A percentile compares a stretch with the other conserved stretches of the same genome.
Evolutionary conservation across 225 moss, liverwort and hornwort species (phyloP).

Genomic region (Takakia lepidozioides): DNA sequence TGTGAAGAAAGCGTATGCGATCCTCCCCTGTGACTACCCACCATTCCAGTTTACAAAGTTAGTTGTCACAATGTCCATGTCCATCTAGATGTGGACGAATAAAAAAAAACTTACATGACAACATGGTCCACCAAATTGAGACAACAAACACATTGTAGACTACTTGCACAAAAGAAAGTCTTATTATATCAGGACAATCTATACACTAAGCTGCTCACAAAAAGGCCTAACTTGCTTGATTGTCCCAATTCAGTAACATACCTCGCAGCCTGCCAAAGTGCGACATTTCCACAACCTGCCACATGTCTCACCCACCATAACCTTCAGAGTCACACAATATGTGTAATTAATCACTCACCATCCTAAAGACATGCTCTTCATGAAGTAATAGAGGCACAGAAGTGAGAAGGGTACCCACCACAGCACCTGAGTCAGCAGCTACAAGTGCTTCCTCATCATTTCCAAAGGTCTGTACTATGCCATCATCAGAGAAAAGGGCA

Average conservation of each 20-base stretch:
- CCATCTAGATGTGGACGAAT: too few relatives aligned
- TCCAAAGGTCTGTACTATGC: constrained; percentile 58
- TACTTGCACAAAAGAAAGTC: too few relatives aligned
- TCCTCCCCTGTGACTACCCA: constrained; percentile 76
- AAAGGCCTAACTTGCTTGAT: constrained; percentile 1
- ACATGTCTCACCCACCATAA: constrained; percentile 4
- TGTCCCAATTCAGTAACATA: constrained; percentile 18
- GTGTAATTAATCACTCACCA: too few relatives aligned
- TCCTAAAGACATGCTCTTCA: too few relatives aligned
- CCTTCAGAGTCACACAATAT: too few relatives aligned
- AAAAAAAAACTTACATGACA: too few relatives aligned
- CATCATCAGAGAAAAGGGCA: constrained; percentile 56
- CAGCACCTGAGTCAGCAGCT: constrained; percentile 66
- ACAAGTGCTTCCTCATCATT: constrained; percentile 79
- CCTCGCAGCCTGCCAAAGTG: constrained; percentile 90
- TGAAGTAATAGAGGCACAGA: background rate
- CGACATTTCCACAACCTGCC: constrained; percentile 89
- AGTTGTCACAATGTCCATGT: too few relatives aligned
- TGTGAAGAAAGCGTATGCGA: constrained; percentile 89
- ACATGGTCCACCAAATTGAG: too few relatives aligned
- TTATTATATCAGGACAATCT: too few relatives aligned
- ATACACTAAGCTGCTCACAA: background rate
- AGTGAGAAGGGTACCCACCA: constrained; percentile 29
- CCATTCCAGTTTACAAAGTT: constrained; percentile 9
- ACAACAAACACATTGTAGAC: too few relatives aligned